Conservation (phyloP, 2,329 filamentous ascomycete species). For the Alternaria sp. region DNA sequence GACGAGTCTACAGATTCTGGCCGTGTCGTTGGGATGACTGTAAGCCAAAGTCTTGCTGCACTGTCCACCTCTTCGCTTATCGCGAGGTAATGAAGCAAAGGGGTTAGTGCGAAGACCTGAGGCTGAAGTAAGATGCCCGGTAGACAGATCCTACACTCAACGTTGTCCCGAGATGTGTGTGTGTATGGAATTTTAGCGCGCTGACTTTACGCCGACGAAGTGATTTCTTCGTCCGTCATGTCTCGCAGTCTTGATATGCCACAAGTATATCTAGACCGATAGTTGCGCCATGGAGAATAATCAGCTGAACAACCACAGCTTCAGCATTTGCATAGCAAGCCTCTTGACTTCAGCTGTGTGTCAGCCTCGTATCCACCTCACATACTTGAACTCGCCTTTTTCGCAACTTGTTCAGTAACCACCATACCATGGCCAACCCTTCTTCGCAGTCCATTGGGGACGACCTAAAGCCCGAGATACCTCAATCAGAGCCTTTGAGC, state of each 20-base stretch:
- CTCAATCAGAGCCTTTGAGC: constrained; percentile 7
- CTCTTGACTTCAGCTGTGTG: background rate
- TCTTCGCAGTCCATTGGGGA: constrained; percentile 21
- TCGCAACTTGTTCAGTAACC: background rate
- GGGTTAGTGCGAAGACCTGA: background rate
- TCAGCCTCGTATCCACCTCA: background rate
- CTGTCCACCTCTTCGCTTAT: background rate
- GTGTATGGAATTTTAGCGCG: background rate
- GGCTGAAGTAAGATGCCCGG: background rate
- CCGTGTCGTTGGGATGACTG: background rate
- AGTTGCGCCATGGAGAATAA: background rate
- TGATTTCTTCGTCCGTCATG: background rate
- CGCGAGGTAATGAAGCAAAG: background rate
- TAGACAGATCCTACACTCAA: background rate
- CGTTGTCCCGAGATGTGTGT: constrained; percentile 6
- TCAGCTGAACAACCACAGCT: background rate
- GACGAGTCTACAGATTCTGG: background rate
- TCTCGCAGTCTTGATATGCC: background rate
- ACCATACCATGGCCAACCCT: constrained; percentile 17
- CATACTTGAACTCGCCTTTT: background rate
- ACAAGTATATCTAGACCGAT: background rate
- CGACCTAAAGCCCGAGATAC: constrained; percentile 15
- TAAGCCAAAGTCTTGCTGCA: background rate
- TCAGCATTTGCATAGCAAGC: background rate
- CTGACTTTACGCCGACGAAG: background rate